A percentile compares a stretch with the other conserved stretches of the same genome.
These are phyloP conservation scores for Gorgonomyces haynaldii DNA, from an alignment of 192 early-diverging fungal genomes.

Conservation along the genomic window DNA sequence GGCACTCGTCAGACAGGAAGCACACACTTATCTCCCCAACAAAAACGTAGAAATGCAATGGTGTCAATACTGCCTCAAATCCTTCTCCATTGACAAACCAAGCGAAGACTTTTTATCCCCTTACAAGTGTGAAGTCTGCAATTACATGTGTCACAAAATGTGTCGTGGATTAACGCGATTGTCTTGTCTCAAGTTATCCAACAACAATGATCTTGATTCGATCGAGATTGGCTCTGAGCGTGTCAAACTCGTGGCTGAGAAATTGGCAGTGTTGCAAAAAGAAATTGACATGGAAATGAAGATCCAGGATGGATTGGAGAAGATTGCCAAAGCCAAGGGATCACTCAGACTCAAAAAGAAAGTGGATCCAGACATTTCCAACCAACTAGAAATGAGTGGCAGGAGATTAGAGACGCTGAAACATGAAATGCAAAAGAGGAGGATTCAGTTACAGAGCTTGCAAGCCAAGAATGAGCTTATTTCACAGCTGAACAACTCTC, in stretches of 20 bases:
- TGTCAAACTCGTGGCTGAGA: constrained; percentile 25
- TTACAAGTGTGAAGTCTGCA: not conserved
- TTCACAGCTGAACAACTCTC: too few species aligned
- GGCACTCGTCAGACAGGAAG: too few species aligned
- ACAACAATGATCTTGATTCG: constrained; percentile 18
- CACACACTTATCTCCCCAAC: too few species aligned
- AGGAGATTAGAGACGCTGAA: constrained; percentile 33
- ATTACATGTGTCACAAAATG: constrained; percentile 24
- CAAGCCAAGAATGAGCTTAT: too few species aligned
- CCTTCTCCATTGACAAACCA: too few species aligned
- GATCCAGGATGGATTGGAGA: constrained; percentile 40
- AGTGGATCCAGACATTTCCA: constrained; percentile 13
- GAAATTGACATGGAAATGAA: constrained; percentile 48
- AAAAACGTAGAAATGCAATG: too few species aligned
- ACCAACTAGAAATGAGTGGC: constrained; percentile 23
- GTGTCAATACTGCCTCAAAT: too few species aligned
- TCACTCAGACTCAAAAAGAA: constrained; percentile 1
- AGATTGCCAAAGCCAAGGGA: constrained; percentile 26
- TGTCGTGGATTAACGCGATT: constrained; percentile 33
- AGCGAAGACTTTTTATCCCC: not conserved
- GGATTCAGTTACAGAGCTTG: constrained; percentile 26
- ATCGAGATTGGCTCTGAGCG: constrained; percentile 28
- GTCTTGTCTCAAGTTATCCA: constrained; percentile 22
- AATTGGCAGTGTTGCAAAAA: constrained; percentile 36
- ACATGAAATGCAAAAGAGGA: constrained; percentile 34